Conservation (phyloP, 352 stramenopile genomes). For the Pythium oligandrum region DNA sequence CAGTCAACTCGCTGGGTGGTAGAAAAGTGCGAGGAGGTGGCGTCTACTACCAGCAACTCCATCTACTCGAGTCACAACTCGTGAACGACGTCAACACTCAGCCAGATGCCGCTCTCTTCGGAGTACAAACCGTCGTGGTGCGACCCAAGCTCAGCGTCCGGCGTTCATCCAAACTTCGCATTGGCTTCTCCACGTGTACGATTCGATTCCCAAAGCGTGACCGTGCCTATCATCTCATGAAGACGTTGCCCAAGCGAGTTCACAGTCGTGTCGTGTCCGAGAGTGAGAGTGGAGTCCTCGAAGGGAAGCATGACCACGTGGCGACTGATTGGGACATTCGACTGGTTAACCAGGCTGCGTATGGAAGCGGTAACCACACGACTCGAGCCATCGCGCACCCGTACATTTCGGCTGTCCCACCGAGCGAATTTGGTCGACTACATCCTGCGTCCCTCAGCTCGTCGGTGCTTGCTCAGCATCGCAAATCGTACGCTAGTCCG, state of each 20-base stretch:
- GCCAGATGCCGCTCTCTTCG: constrained; percentile 1
- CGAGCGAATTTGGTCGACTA: neutral
- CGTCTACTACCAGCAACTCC: constrained; percentile 29
- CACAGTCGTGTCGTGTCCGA: constrained; percentile 36
- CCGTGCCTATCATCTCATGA: constrained; percentile 38
- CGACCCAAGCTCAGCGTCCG: constrained; percentile 16
- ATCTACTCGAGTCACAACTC: no score
- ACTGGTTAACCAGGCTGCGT: constrained; percentile 11
- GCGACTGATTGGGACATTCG: constrained; percentile 41
- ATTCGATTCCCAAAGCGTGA: constrained; percentile 29
- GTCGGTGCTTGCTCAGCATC: neutral
- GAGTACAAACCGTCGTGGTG: constrained; percentile 14
- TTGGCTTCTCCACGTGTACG: constrained; percentile 36
- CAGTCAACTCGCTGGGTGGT: no score
- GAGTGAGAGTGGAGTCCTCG: constrained; percentile 34
- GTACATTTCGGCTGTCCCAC: constrained; percentile 18
- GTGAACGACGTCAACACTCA: no score
- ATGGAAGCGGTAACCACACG: constrained; percentile 27
- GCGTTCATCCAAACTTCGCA: constrained; percentile 21
- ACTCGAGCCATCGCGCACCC: constrained; percentile 42
- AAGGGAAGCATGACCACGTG: constrained; percentile 36
- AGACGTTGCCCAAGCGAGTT: constrained; percentile 35
- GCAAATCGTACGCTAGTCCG: neutral
- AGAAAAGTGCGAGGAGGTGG: no score
- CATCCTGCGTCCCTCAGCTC: neutral